These are phyloP conservation scores for Fusarium globosum DNA, from an alignment of 2,329 filamentous ascomycete species.

Conservation along the genomic window DNA sequence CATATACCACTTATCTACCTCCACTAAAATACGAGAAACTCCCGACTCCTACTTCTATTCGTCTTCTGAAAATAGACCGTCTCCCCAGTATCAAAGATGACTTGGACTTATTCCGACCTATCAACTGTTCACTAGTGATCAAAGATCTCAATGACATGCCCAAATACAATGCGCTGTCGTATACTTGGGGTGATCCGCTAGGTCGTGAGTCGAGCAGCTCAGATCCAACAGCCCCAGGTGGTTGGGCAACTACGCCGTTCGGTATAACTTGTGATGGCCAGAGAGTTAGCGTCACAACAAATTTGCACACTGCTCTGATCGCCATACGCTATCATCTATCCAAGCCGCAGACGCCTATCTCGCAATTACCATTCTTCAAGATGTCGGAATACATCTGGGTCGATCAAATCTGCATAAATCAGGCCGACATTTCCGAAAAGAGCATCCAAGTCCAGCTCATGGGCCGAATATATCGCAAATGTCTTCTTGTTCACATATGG, in stretches of 20 bases:
- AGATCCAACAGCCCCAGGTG: not conserved
- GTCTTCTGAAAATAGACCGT: not conserved
- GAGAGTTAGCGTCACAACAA: not conserved
- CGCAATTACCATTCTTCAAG: too few species aligned
- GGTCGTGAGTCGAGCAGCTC: not conserved
- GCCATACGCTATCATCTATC: not conserved
- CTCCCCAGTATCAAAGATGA: not conserved
- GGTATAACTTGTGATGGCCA: not conserved
- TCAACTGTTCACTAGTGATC: not conserved
- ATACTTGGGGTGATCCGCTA: not conserved
- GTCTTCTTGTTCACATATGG: not conserved
- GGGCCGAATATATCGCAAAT: not conserved
- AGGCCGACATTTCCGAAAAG: not conserved
- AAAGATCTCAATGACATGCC: accelerated
- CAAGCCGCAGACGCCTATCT: too few species aligned
- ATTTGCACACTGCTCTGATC: not conserved
- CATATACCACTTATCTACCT: not conserved
- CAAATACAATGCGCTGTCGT: not conserved
- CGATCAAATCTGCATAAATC: not conserved
- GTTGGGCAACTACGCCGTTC: not conserved
- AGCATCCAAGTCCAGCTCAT: not conserved
- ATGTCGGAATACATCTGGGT: not conserved
- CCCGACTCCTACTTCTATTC: not conserved
- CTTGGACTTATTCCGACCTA: not conserved
- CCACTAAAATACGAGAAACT: not conserved